phyloP scores from a whole-genome alignment of 192 early-diverging fungal species.

The Coemansia sp. region DNA sequence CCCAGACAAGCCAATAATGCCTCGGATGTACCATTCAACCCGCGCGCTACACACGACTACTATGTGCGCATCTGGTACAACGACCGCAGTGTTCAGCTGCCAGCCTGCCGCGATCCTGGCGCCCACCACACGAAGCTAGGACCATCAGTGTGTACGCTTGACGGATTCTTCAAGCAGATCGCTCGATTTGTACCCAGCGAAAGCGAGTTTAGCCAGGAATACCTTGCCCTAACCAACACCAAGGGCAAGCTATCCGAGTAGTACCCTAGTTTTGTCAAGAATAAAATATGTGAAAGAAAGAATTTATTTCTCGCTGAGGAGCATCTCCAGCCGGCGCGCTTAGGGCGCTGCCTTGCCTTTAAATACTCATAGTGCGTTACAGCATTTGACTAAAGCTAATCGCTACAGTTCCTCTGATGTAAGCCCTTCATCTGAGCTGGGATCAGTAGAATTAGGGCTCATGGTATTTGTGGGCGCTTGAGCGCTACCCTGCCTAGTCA shows the following conservation, averaged over 20 bases:
- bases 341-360: too few relatives aligned
- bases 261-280: neutral
- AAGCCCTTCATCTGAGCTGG: too few relatives aligned
- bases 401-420: too few relatives aligned
- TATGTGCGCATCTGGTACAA: conserved; percentile 57
- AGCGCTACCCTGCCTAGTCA: too few relatives aligned
- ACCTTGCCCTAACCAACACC: neutral
- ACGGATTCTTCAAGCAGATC: conserved; percentile 55
- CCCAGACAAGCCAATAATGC: neutral
- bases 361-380: too few relatives aligned
- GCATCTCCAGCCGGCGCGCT: too few relatives aligned
- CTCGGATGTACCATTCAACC: conserved; percentile 11
- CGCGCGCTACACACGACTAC: conserved; percentile 44
- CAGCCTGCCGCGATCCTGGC: conserved; percentile 50
- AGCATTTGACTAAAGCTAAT: too few relatives aligned
- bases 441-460: too few relatives aligned
- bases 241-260: neutral
- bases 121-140: conserved; percentile 48
- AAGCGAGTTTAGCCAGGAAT: conserved; percentile 20
- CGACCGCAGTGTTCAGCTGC: conserved; percentile 41
- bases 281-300: too few relatives aligned
- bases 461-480: too few relatives aligned
- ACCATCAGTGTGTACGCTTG: conserved; percentile 46
- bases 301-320: too few relatives aligned
- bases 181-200: conserved; percentile 41